phyloP scores from a whole-genome alignment of 306 rosid species.

The Vicia villosa region DNA sequence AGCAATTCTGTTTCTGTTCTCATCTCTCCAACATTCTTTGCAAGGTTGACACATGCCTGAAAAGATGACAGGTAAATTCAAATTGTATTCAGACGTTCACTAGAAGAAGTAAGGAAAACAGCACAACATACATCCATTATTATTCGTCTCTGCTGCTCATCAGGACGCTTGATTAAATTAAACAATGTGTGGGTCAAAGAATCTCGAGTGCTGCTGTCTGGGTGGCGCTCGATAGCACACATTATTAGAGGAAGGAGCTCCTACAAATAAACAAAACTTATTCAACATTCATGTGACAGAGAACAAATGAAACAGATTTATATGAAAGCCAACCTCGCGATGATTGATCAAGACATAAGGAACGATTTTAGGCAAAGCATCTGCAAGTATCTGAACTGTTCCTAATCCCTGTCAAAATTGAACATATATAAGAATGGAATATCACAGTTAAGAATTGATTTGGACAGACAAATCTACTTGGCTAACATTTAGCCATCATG shows the following conservation, averaged over 20 bases:
- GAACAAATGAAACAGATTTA: constrained; percentile 11
- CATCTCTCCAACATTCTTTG: constrained; percentile 96
- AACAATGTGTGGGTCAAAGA: constrained; percentile 96
- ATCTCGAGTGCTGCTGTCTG: constrained; percentile 90
- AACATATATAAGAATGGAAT: constrained; percentile 32
- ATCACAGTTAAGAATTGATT: constrained; percentile 5
- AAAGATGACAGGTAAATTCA: constrained; percentile 39
- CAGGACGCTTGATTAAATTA: constrained; percentile 97
- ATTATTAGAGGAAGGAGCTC: constrained; percentile 97
- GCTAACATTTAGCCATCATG: constrained; percentile 1
- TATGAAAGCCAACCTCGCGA: constrained; percentile 73
- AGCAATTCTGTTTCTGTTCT: constrained; percentile 97
- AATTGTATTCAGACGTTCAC: constrained; percentile 27
- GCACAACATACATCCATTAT: constrained; percentile 85
- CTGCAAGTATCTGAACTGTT: constrained; percentile 91
- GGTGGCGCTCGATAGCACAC: constrained; percentile 98
- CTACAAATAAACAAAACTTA: constrained; percentile 48
- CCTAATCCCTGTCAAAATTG: constrained; percentile 69
- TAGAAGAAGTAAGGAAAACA: constrained; percentile 32
- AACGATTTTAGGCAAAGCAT: constrained; percentile 95
- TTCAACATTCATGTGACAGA: constrained; percentile 20
- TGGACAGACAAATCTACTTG: not conserved
- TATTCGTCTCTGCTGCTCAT: constrained; percentile 87
- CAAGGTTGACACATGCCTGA: constrained; percentile 95
- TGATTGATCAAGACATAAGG: constrained; percentile 98